Evolutionary conservation across 1,139 yeast species (phyloP), one percentile per base, ranked within the genome.

Genomic region (Yamadazyma dendronema): DNA sequence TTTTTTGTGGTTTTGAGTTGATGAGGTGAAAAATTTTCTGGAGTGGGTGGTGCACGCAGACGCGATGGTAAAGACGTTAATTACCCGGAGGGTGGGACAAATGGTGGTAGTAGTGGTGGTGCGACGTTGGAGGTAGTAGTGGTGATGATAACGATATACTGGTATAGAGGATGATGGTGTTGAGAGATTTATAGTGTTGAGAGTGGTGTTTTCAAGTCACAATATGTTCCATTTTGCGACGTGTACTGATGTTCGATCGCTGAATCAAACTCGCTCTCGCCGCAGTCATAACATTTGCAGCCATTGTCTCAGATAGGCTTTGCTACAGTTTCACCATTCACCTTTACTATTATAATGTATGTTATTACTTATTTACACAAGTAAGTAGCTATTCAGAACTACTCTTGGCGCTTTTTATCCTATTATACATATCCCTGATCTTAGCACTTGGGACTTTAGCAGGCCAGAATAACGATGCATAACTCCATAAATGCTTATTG

Each of bases 391-490:
- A 26, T 4, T 27, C 19, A 15, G 30, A 17, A 14, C 29, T 14
- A 32, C 11, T 33, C 25, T 35, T 46, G 13, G 45, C 36, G 26
- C 41, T 37, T 41, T 71, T 75, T 43, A 81, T 63, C 61, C 86
- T 83, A 53, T 75, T 75, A 61, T 90, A 92, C 96, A 92, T 92
- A 36, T 81, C 84, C 59, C 78, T 77, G 50, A 92, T 81, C 62
- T 85, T 85, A 33, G 74, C 68, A 41, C 95, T 84, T 29, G 87
- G 81, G n/a, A 84, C 97, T 46, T 80, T 79, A 2, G 82, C 87
- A 1, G 98, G 98, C 98, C 98, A 92, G 59, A 84, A 92, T 43
- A 79, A 77, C 27, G 94, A 77, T 7, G 97, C 95, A 60, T 84
- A 87, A 17, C 87, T 77, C 98, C 99, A 92, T 42, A 92, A 66